Evolutionary conservation across 2,329 filamentous ascomycete genomes (phyloP).

Genomic region (Arthrobotrys conoides): DNA sequence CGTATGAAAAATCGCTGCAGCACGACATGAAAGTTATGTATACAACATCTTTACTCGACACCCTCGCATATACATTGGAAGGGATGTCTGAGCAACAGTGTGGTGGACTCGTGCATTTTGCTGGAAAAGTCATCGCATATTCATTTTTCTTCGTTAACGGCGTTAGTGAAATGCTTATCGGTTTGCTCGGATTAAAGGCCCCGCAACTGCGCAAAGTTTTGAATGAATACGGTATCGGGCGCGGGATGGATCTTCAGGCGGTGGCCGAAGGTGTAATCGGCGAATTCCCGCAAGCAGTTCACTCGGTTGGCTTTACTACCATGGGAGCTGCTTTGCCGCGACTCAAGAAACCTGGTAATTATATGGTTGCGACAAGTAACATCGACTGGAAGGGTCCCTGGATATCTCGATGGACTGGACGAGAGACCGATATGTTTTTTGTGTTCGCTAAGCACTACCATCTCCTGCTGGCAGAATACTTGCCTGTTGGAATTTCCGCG

Average conservation of each 20-base stretch:
- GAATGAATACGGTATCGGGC: slow-evolving; percentile 77
- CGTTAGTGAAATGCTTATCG: slow-evolving; percentile 84
- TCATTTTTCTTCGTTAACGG: slow-evolving; percentile 94
- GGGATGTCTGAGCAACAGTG: slow-evolving; percentile 83
- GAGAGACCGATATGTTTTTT: slow-evolving; percentile 90
- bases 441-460: slow-evolving; percentile 92
- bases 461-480: slow-evolving; percentile 80
- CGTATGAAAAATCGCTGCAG: slow-evolving; percentile 81
- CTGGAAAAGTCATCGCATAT: slow-evolving; percentile 90
- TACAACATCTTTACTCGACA: slow-evolving; percentile 82
- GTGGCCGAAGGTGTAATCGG: slow-evolving; percentile 65
- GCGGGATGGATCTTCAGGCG: slow-evolving; percentile 67
- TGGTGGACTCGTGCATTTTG: slow-evolving; percentile 82
- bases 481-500: slow-evolving; percentile 68
- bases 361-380: slow-evolving; percentile 66
- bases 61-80: slow-evolving; percentile 88
- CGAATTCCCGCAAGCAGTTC: slow-evolving; percentile 70
- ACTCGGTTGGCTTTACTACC: slow-evolving; percentile 75
- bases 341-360: slow-evolving; percentile 75
- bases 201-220: slow-evolving; percentile 80
- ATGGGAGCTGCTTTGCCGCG: slow-evolving; percentile 74
- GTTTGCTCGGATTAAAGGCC: slow-evolving; percentile 81
- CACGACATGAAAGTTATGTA: slow-evolving; percentile 93
- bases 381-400: slow-evolving; percentile 90
- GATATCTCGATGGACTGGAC: slow-evolving; percentile 86